Evolutionary conservation across 176 grass and related monocot genomes (phyloP).

Genomic region (Oryza brachyantha): DNA sequence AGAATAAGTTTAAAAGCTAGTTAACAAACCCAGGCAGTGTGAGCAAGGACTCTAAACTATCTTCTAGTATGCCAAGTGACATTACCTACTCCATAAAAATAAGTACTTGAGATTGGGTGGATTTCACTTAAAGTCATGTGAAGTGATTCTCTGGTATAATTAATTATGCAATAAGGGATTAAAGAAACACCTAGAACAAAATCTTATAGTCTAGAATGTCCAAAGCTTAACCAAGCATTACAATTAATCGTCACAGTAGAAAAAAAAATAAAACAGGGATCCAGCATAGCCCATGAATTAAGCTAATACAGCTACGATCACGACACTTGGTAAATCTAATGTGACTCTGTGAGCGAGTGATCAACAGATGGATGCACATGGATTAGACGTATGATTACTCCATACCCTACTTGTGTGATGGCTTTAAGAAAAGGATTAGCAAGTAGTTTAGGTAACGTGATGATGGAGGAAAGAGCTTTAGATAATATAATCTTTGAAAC

Average conservation of each 20-base stretch:
- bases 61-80: conserved; percentile 70
- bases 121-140: conserved; percentile 99
- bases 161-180: conserved; percentile 47
- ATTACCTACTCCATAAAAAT: conserved; percentile 93
- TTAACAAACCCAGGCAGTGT: conserved; percentile 82
- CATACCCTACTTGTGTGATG: conserved; percentile 41
- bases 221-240: conserved; percentile 43
- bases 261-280: conserved; percentile 47
- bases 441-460: conserved; percentile 56
- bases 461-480: conserved; percentile 60
- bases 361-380: conserved; percentile 63
- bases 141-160: conserved; percentile 79
- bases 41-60: conserved; percentile 56
- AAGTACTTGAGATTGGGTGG: conserved; percentile 80
- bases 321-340: conserved; percentile 52
- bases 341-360: conserved; percentile 39
- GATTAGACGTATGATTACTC: conserved; percentile 52
- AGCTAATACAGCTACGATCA: conserved; percentile 43
- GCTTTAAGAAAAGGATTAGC: conserved; percentile 59
- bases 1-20: conserved; percentile 69
- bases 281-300: conserved; percentile 44
- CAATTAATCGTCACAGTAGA: conserved; percentile 16
- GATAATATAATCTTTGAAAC: conserved; percentile 57
- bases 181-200: conserved; percentile 69
- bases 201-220: conserved; percentile 70